Evolutionary conservation across 371 early-diverging fungal genomes (phyloP).

Genomic region (Rhizomucor pusillus): DNA sequence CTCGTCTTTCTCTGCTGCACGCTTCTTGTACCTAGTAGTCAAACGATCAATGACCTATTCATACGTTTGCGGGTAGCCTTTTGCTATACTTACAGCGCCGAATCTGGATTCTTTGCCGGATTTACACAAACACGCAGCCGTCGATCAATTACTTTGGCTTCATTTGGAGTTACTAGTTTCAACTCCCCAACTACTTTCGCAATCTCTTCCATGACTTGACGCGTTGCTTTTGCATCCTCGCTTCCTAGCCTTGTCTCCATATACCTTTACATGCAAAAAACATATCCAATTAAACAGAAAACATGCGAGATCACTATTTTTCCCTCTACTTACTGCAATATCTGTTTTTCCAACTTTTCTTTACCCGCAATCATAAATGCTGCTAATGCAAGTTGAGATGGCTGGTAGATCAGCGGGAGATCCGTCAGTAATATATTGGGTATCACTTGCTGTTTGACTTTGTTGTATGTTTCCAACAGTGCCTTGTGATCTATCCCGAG

Average conservation of each 20-base stretch:
- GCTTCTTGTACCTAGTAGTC: slow-evolving; percentile 44
- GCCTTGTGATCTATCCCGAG: no score
- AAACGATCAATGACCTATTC: no score
- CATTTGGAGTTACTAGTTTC: slow-evolving; percentile 32
- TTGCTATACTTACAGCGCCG: slow-evolving; percentile 54
- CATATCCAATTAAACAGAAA: slow-evolving; percentile 18
- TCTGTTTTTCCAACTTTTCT: slow-evolving; percentile 49
- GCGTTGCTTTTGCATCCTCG: slow-evolving; percentile 28
- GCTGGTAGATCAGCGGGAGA: slow-evolving; percentile 74
- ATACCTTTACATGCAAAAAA: slow-evolving; percentile 19
- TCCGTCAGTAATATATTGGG: slow-evolving; percentile 71
- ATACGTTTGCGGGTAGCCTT: not conserved
- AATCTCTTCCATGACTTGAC: slow-evolving; percentile 46
- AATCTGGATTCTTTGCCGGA: slow-evolving; percentile 71
- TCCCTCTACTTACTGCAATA: slow-evolving; percentile 25
- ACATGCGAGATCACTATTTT: slow-evolving; percentile 6
- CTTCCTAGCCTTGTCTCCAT: slow-evolving; percentile 35
- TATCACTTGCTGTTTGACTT: slow-evolving; percentile 48
- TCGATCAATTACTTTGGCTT: slow-evolving; percentile 61
- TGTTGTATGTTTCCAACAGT: slow-evolving; percentile 59
- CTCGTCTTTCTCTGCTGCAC: slow-evolving; percentile 38
- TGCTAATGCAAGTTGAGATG: slow-evolving; percentile 84
- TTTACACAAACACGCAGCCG: slow-evolving; percentile 62
- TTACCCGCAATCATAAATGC: slow-evolving; percentile 69
- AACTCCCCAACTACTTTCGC: slow-evolving; percentile 36